Base-by-base conservation (phyloP, 1,284 basidiomycete genomes). In the Ustilago trichophora region DNA sequence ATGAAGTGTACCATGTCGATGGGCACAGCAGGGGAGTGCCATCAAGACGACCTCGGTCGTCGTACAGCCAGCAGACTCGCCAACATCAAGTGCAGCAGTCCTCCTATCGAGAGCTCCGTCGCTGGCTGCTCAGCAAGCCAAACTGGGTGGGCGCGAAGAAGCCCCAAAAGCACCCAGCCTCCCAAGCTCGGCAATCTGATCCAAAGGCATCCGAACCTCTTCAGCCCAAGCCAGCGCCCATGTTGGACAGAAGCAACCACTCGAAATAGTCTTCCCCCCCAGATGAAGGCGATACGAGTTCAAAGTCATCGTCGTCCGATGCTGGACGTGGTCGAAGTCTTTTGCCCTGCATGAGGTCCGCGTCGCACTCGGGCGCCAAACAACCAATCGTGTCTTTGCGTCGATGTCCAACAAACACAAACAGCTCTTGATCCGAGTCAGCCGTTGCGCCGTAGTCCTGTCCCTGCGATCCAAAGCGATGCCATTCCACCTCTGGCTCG, bases 191-290 rank as follows among this genome's bases (percentile, higher is more conserved):
- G n/a, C n/a, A n/a, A n/a, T 11, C 7, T 11, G 22, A 12, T 8
- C 16, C 18, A 10, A 19, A 34, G 10, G 18, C 13, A 13, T 16
- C 19, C 31, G 11, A 19, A 11, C 16, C 8, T 18, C 32, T 16
- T 66, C 64, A 67, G 24, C 45, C 64, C 4, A 67, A 19, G 18
- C 42, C 52, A 9, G 50, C 50, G 19, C 55, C 66, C 66, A 69
- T 57, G 13, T 47, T 59, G 42, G 60, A 46, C 11, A 76, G 49
- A 36, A 76, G 45, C 34, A 76, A 36, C 74, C 72, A 72, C 33
- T 76, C 74, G 32, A 76, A 76, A 31, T 68, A 67, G 48, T 65
- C 69, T 13, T 66, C 43, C 15, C 72, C n/a, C n/a, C n/a, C 63
- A 0, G 51, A 36, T 5, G 55, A 35, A 6, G 58, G 21, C 16